phyloP scores from a whole-genome alignment of 495 filamentous ascomycete species.

The Rusavskia elegans region DNA sequence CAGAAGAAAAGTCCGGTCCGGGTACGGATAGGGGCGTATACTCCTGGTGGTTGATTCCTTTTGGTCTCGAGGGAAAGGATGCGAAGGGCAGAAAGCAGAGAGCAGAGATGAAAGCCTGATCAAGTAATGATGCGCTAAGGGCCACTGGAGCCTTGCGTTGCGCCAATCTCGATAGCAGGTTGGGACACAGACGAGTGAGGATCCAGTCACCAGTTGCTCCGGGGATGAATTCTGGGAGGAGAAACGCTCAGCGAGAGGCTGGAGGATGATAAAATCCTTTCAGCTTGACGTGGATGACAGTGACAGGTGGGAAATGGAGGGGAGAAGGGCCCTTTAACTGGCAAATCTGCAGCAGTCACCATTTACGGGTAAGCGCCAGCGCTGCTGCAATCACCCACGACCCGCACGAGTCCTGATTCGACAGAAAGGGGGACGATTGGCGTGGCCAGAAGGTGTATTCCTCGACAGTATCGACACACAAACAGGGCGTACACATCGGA shows the following conservation, averaged over 20 bases:
- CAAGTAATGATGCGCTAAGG: not conserved
- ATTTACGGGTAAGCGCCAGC: not conserved
- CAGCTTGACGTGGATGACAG: not conserved
- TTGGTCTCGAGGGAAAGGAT: not conserved
- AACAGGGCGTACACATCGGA: not conserved
- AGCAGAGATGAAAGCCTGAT: not conserved
- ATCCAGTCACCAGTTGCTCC: too few relatives aligned
- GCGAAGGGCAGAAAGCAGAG: not conserved
- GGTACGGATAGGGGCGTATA: not conserved
- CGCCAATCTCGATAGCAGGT: not conserved
- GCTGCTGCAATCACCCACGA: not conserved
- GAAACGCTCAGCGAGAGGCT: too few relatives aligned
- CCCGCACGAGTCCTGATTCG: not conserved
- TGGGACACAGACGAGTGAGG: too few relatives aligned
- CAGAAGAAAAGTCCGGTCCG: constrained; percentile 14
- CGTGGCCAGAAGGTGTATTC: not conserved
- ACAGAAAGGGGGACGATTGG: not conserved
- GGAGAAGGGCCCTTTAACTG: not conserved
- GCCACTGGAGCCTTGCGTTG: not conserved
- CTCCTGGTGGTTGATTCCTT: not conserved
- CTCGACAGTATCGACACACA: not conserved
- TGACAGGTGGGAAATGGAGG: not conserved
- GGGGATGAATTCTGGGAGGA: too few relatives aligned
- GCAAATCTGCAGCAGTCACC: not conserved
- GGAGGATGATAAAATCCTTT: not conserved